Evolutionary conservation across 1,284 basidiomycete species (phyloP).

Genomic region (Wallemia mellicola): DNA sequence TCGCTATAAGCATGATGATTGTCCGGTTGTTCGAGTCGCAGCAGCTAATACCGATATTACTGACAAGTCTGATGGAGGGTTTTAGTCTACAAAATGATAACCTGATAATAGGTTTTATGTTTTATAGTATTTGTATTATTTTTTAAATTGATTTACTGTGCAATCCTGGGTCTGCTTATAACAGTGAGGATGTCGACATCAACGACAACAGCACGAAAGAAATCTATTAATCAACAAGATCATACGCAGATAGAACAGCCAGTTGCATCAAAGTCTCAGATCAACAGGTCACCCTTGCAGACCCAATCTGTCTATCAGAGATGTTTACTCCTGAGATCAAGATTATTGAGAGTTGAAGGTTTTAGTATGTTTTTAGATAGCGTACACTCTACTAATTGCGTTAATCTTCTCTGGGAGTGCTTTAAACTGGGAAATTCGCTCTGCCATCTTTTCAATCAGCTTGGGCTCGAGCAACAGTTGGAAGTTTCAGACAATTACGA

Average conservation of each 20-base stretch:
- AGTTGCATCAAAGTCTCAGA: not conserved
- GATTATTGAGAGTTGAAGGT: not conserved
- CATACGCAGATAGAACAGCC: not conserved
- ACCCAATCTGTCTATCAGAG: not conserved
- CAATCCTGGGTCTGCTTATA: not conserved
- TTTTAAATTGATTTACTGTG: not conserved
- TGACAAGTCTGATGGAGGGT: conserved; percentile 50
- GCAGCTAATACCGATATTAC: conserved; percentile 18
- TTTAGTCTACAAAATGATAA: conserved; percentile 82
- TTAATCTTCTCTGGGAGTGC: conserved; percentile 40
- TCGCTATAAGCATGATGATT: conserved; percentile 13
- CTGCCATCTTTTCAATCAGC: conserved; percentile 79
- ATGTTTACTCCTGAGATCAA: not conserved
- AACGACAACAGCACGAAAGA: not conserved
- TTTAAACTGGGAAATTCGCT: conserved; percentile 77
- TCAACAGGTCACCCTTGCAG: not conserved
- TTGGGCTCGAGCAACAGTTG: conserved; percentile 44
- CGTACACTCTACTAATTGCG: not conserved
- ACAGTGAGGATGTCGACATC: not conserved
- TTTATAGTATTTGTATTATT: not conserved
- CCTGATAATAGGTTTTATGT: conserved; percentile 22
- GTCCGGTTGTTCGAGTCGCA: conserved; percentile 5
- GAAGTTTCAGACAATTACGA: conserved; percentile 26
- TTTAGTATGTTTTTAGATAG: not conserved
- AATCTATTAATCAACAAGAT: not conserved